These are phyloP conservation scores for Naganishia cerealis DNA, from an alignment of 1,284 basidiomycete species.

Conservation along the genomic window DNA sequence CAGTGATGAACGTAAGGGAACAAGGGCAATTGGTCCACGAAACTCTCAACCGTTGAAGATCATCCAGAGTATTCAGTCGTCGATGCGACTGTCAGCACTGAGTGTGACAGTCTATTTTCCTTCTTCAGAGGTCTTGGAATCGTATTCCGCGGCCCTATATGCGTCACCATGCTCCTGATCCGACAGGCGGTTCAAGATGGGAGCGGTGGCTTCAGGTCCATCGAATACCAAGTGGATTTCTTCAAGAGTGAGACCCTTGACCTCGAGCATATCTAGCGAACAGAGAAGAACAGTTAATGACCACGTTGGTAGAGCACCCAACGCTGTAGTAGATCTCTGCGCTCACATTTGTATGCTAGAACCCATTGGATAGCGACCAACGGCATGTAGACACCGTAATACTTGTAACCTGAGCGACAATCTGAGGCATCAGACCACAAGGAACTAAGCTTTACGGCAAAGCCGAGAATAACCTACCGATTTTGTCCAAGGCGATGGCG, in stretches of 20 bases:
- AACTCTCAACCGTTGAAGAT: neutral
- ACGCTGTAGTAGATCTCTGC: neutral
- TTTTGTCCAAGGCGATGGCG: conserved; percentile 50
- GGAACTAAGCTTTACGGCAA: neutral
- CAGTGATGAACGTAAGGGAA: too few species aligned
- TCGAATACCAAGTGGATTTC: conserved; percentile 51
- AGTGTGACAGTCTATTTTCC: conserved; percentile 2
- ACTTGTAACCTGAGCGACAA: conserved; percentile 42
- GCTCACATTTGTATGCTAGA: conserved; percentile 39
- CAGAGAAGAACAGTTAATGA: conserved; percentile 16
- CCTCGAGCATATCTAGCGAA: conserved; percentile 51
- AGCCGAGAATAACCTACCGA: conserved; percentile 38
- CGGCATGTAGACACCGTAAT: conserved; percentile 52
- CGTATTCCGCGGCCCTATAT: conserved; percentile 13
- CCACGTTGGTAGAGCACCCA: neutral
- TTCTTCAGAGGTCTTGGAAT: conserved; percentile 22
- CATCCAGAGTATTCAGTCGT: neutral
- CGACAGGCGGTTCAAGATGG: conserved; percentile 2
- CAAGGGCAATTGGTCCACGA: neutral
- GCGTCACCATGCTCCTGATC: conserved; percentile 11
- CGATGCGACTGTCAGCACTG: neutral
- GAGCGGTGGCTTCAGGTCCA: conserved; percentile 34
- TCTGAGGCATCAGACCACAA: neutral
- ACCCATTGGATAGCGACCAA: conserved; percentile 48
- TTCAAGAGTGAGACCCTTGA: conserved; percentile 52